phyloP scores from a whole-genome alignment of 768 basidiomycete species.

The Lepiota venenata region DNA sequence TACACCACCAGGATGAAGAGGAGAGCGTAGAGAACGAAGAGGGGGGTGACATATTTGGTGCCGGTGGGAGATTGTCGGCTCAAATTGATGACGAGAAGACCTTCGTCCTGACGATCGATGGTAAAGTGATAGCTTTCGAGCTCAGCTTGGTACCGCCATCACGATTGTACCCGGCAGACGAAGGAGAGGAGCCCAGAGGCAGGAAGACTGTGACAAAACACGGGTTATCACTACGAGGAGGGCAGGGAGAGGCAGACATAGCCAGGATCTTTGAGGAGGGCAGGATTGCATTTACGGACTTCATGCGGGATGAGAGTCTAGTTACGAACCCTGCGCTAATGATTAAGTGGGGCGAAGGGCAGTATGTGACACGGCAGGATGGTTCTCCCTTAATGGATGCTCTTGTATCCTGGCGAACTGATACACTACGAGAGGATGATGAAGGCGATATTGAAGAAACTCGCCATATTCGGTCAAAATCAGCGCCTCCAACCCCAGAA shows the following conservation, averaged over 20 bases:
- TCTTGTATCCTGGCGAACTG: constrained; percentile 65
- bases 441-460: constrained; percentile 13
- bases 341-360: constrained; percentile 61
- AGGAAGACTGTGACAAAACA: constrained; percentile 19
- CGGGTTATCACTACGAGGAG: constrained; percentile 18
- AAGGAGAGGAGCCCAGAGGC: constrained; percentile 22
- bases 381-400: constrained; percentile 74
- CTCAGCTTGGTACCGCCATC: constrained; percentile 57
- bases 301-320: constrained; percentile 63
- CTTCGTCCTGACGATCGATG: constrained; percentile 65
- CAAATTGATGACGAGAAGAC: constrained; percentile 49
- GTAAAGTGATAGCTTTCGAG: constrained; percentile 62
- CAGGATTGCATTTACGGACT: constrained; percentile 58
- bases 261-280: constrained; percentile 54
- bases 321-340: constrained; percentile 65
- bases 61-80: constrained; percentile 12
- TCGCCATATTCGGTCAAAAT: constrained; percentile 30
- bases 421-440: constrained; percentile 30
- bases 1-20: constrained; percentile 18
- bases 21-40: constrained; percentile 26
- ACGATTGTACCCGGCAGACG: constrained; percentile 7
- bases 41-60: constrained; percentile 20
- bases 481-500: constrained; percentile 32
- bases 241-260: constrained; percentile 49
- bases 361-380: constrained; percentile 75